phyloP scores from a whole-genome alignment of 139 green algal species.

The Protoeuglena noctilucae region DNA sequence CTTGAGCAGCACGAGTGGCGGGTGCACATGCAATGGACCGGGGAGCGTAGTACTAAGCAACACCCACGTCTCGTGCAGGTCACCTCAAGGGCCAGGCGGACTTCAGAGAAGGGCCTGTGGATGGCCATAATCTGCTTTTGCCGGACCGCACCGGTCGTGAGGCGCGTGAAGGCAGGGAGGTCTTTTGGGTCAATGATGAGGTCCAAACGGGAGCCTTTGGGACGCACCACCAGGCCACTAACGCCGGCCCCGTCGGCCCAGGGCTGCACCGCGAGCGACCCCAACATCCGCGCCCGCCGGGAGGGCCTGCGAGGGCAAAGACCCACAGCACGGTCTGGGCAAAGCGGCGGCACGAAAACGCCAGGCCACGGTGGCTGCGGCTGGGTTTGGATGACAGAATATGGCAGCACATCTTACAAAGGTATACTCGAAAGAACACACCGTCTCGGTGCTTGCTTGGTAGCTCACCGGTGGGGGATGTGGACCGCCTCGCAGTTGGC shows the following conservation, averaged over 20 bases:
- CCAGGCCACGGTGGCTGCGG: slow-evolving; percentile 9
- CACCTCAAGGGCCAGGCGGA: not conserved
- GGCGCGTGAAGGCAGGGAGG: slow-evolving; percentile 68
- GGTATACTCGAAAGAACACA: no score
- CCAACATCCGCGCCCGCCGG: slow-evolving; percentile 19
- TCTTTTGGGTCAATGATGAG: slow-evolving; percentile 68
- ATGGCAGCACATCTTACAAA: no score
- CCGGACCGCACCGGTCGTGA: slow-evolving; percentile 52
- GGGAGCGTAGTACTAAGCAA: not conserved
- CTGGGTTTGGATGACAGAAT: no score
- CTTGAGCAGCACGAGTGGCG: not conserved
- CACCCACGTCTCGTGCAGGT: not conserved
- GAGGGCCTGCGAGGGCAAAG: not conserved
- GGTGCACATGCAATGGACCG: not conserved
- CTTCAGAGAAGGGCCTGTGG: slow-evolving; percentile 35
- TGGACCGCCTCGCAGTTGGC: slow-evolving; percentile 35
- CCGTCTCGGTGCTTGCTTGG: no score
- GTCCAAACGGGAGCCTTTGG: slow-evolving; percentile 12
- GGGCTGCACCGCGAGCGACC: slow-evolving; percentile 33
- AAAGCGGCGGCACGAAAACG: not conserved
- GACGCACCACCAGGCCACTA: slow-evolving; percentile 43
- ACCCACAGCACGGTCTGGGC: not conserved
- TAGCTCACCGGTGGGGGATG: not conserved
- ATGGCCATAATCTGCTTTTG: slow-evolving; percentile 63
- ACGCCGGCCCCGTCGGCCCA: slow-evolving; percentile 21